A percentile compares a stretch with the other conserved stretches of the same genome.
Evolutionary conservation across 139 green algal genomes (phyloP).

Genomic region (Picochlorum costavermella): DNA sequence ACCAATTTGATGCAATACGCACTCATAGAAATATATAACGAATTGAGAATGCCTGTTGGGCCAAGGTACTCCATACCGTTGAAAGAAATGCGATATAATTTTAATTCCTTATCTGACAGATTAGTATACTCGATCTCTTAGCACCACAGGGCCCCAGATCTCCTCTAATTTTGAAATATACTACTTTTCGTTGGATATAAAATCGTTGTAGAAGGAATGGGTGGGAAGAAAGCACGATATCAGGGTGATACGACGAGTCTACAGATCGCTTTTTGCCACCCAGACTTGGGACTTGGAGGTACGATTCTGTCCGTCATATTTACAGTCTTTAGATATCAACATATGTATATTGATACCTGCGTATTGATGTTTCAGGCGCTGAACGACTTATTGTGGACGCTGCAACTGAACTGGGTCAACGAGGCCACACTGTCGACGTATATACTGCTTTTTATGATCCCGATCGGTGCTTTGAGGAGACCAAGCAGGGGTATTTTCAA

Average conservation of each 20-base stretch:
- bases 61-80: no score
- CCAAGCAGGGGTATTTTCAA: constrained; percentile 56
- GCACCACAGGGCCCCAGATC: no score
- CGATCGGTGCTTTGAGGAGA: constrained; percentile 83
- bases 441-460: constrained; percentile 88
- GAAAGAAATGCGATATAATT: no score
- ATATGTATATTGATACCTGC: neutral
- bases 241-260: constrained; percentile 15
- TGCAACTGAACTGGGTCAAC: constrained; percentile 65
- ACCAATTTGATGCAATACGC: no score
- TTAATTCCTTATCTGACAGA: no score
- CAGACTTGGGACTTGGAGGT: constrained; percentile 84
- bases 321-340: neutral
- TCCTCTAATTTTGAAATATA: no score
- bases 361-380: constrained; percentile 46
- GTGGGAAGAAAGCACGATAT: constrained; percentile 1
- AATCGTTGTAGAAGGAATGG: neutral
- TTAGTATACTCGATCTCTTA: no score
- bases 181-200: no score
- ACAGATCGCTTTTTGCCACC: constrained; percentile 81
- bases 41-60: no score
- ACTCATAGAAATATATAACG: no score
- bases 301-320: neutral
- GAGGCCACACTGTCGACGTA: constrained; percentile 73
- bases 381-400: constrained; percentile 94